These are phyloP conservation scores for Rhytidhysteron rufulum DNA, from an alignment of 2,329 filamentous ascomycete species.

Conservation along the genomic window DNA sequence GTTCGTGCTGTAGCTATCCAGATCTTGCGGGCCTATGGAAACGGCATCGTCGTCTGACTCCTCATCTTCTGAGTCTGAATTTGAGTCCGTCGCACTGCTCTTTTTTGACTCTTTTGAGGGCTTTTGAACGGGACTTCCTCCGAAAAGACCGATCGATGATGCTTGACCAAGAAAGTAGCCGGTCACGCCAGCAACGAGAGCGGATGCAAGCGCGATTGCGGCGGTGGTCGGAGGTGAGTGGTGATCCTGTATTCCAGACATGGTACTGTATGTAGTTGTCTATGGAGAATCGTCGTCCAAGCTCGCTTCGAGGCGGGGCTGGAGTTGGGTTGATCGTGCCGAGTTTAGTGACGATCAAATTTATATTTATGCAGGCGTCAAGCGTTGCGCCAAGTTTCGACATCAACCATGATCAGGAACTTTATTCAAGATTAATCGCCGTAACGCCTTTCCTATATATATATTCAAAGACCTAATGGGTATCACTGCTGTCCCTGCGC, in stretches of 20 bases:
- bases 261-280: no score
- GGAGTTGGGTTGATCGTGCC: no score
- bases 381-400: no score
- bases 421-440: no score
- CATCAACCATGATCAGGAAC: no score
- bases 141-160: slow-evolving; percentile 69
- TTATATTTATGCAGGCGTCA: no score
- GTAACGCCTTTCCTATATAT: no score
- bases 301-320: no score
- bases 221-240: slow-evolving; percentile 51
- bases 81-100: slow-evolving; percentile 7
- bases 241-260: slow-evolving; percentile 29
- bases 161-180: slow-evolving; percentile 71
- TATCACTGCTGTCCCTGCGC: no score
- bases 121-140: slow-evolving; percentile 41
- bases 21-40: slow-evolving; percentile 37
- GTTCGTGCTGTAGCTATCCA: slow-evolving; percentile 43
- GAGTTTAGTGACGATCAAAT: no score
- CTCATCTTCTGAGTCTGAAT: slow-evolving; percentile 14
- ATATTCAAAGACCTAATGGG: no score
- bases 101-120: slow-evolving; percentile 5
- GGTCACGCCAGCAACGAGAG: slow-evolving; percentile 67
- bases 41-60: slow-evolving; percentile 28
- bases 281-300: no score
- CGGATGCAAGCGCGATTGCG: slow-evolving; percentile 67